phyloP scores from a whole-genome alignment of 208 protist species.

The Angomonas ambiguus region DNA sequence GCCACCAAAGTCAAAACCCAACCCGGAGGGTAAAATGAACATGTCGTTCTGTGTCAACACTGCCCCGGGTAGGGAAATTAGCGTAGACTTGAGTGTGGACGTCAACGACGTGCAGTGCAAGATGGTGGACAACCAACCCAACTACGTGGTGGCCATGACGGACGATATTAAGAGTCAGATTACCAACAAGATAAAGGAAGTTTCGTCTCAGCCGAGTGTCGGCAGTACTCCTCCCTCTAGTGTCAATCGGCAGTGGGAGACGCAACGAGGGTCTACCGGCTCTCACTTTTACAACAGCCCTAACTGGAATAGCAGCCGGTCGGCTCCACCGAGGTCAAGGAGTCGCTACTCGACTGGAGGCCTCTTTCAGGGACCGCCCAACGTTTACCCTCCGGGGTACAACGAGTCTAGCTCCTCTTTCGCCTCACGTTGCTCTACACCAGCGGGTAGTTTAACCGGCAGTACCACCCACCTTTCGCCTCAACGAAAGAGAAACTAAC shows the following conservation, averaged over 20 bases:
- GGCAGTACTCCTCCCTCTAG: background rate
- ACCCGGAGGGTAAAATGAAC: slow-evolving; percentile 63
- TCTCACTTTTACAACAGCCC: slow-evolving; percentile 31
- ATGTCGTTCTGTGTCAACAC: slow-evolving; percentile 69
- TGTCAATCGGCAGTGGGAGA: background rate
- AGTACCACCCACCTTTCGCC: background rate
- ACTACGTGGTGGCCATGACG: slow-evolving; percentile 74
- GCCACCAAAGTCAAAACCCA: slow-evolving; percentile 3
- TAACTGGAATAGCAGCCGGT: slow-evolving; percentile 3
- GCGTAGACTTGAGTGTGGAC: slow-evolving; percentile 70
- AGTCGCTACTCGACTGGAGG: background rate
- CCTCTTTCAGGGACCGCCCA: background rate
- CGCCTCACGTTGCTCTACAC: slow-evolving; percentile 3
- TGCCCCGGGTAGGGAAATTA: slow-evolving; percentile 46
- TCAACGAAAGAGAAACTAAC: background rate
- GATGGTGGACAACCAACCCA: slow-evolving; percentile 68
- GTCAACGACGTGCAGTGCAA: slow-evolving; percentile 70
- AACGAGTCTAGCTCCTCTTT: background rate
- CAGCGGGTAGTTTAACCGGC: background rate
- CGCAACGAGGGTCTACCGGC: background rate
- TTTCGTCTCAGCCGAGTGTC: slow-evolving; percentile 19
- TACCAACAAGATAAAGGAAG: slow-evolving; percentile 54
- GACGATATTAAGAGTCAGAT: slow-evolving; percentile 63
- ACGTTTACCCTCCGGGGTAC: background rate
- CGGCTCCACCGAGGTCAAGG: slow-evolving; percentile 6